A percentile compares a stretch with the other conserved stretches of the same genome.
Evolutionary conservation across 441 rosid species (phyloP).

Genomic region (Aleurites moluccanus): DNA sequence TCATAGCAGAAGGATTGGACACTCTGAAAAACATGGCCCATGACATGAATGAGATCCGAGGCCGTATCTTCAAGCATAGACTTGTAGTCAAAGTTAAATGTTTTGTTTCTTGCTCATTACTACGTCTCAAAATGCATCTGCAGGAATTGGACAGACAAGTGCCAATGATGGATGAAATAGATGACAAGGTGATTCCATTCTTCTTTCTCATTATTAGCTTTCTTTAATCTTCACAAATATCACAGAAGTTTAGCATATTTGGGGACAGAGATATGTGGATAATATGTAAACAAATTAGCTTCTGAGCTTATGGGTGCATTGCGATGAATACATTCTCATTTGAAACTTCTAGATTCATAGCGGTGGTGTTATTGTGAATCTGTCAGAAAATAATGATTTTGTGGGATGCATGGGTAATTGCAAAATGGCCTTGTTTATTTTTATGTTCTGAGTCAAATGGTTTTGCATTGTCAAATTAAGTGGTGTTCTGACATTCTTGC

Average conservation of each 20-base stretch:
- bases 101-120: conserved; percentile 1
- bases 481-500: conserved; percentile 19
- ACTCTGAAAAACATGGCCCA: conserved; percentile 87
- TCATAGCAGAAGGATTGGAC: conserved; percentile 88
- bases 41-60: conserved; percentile 88
- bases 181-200: conserved; percentile 54
- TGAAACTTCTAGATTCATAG: not conserved
- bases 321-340: not conserved
- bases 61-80: not conserved
- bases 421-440: too few relatives aligned
- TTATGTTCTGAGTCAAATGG: not conserved
- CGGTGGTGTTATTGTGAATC: not conserved
- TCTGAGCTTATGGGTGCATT: not conserved
- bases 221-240: not conserved
- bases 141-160: conserved; percentile 92
- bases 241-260: not conserved
- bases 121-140: conserved; percentile 14
- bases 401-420: too few relatives aligned
- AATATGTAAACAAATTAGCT: not conserved
- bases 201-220: conserved; percentile 12
- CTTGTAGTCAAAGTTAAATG: conserved; percentile 8
- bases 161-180: conserved; percentile 96
- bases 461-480: not conserved
- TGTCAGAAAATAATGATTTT: too few relatives aligned
- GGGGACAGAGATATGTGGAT: not conserved